phyloP scores from a whole-genome alignment of 108 stramenopile genomes.

The Chaetoceros muelleri region DNA sequence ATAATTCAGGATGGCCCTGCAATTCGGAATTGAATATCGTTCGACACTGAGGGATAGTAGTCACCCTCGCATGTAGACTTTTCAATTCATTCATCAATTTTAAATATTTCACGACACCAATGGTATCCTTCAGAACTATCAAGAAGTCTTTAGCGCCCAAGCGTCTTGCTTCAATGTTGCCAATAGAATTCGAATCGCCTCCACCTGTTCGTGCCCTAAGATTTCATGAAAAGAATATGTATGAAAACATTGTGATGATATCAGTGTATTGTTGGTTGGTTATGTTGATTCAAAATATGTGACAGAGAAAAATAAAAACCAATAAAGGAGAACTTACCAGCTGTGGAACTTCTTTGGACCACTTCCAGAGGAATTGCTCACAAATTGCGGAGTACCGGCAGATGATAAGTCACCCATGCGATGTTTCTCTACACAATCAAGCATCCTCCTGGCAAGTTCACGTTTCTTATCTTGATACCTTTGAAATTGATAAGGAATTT shows the following conservation, averaged over 20 bases:
- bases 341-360: background rate
- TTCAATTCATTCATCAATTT: background rate
- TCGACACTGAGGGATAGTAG: background rate
- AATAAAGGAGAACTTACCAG: background rate
- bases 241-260: background rate
- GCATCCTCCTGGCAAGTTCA: constrained; percentile 67
- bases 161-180: constrained; percentile 36
- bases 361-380: background rate
- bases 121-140: constrained; percentile 29
- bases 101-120: constrained; percentile 42
- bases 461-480: constrained; percentile 66
- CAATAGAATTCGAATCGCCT: constrained; percentile 26
- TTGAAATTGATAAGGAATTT: constrained; percentile 81
- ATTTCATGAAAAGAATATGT: background rate
- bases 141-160: constrained; percentile 41
- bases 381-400: background rate
- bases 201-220: constrained; percentile 33
- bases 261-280: no score
- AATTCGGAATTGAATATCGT: constrained; percentile 5
- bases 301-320: no score
- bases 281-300: no score
- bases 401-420: constrained; percentile 7
- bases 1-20: constrained; percentile 39
- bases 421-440: constrained; percentile 65
- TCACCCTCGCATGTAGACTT: constrained; percentile 19